Evolutionary conservation across 345 rosid species (phyloP).

Genomic region (Anastatica hierochuntica): DNA sequence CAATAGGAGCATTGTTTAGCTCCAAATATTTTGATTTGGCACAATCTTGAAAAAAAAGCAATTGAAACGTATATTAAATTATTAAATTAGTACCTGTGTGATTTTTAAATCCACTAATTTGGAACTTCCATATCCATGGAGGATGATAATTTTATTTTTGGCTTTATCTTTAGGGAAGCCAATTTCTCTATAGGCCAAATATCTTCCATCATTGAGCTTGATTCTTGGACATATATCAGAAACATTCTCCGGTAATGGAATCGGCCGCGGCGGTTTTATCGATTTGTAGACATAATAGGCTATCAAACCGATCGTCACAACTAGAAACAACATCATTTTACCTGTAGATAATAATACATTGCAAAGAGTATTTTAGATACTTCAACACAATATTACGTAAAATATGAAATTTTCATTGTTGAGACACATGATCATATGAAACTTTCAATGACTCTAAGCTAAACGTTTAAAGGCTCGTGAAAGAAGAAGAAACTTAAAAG

Average conservation of each 20-base stretch:
- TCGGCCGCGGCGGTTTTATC: conserved; percentile 51
- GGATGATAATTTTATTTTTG: conserved; percentile 40
- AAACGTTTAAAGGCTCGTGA: background rate
- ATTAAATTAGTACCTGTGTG: conserved; percentile 44
- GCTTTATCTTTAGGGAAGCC: conserved; percentile 58
- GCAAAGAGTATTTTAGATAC: no score
- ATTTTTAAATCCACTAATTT: conserved; percentile 48
- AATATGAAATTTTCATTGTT: no score
- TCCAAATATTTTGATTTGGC: no score
- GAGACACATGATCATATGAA: no score
- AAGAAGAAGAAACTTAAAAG: background rate
- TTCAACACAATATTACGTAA: no score
- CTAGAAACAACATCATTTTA: conserved; percentile 26
- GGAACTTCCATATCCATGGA: conserved; percentile 63
- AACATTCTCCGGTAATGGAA: conserved; percentile 53
- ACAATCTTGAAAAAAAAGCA: background rate
- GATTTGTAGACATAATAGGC: conserved; percentile 40
- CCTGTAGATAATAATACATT: no score
- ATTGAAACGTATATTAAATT: no score
- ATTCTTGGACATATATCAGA: conserved; percentile 57
- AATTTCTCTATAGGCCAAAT: conserved; percentile 65
- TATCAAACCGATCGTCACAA: conserved; percentile 32
- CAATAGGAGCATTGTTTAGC: no score
- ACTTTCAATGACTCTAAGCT: background rate
- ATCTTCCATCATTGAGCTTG: conserved; percentile 67